These are phyloP conservation scores for Talaromyces adpressus DNA, from an alignment of 495 filamentous ascomycete species.

Conservation along the genomic window DNA sequence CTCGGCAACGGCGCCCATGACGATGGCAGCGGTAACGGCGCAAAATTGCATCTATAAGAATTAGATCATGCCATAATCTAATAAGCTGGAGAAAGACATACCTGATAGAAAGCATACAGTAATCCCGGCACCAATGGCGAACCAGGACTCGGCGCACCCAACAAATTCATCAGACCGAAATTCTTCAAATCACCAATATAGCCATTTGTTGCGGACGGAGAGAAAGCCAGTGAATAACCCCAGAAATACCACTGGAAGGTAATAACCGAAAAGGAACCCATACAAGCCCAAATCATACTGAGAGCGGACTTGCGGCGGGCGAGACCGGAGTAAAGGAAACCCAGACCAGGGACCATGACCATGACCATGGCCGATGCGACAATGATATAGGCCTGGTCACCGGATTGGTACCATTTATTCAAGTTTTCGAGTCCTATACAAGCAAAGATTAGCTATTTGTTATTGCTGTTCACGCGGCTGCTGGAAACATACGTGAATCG, in stretches of 20 bases:
- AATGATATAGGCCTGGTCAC: constrained; percentile 84
- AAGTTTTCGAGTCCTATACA: constrained; percentile 60
- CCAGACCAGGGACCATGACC: constrained; percentile 75
- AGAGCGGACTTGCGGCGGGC: constrained; percentile 59
- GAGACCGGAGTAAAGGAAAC: constrained; percentile 62
- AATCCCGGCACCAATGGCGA: constrained; percentile 56
- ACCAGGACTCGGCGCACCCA: constrained; percentile 56
- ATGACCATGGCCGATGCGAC: constrained; percentile 90
- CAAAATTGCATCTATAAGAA: constrained; percentile 83
- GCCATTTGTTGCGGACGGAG: constrained; percentile 53
- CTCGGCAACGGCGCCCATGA: constrained; percentile 87
- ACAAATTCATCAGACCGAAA: constrained; percentile 59
- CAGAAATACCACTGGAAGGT: constrained; percentile 74
- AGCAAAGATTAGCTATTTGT: neutral
- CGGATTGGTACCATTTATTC: constrained; percentile 78
- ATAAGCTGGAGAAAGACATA: constrained; percentile 19
- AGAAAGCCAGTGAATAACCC: constrained; percentile 68
- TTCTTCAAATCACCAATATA: constrained; percentile 61
- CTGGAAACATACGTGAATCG: constrained; percentile 63
- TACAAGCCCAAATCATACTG: constrained; percentile 65
- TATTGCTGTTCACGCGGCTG: neutral
- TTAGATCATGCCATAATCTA: too few species aligned
- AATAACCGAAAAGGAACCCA: constrained; percentile 57
- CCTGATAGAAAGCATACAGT: constrained; percentile 64
- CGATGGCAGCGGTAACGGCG: constrained; percentile 84